Conservation (phyloP, 306 rosid genomes). For the Sophora flavescens region DNA sequence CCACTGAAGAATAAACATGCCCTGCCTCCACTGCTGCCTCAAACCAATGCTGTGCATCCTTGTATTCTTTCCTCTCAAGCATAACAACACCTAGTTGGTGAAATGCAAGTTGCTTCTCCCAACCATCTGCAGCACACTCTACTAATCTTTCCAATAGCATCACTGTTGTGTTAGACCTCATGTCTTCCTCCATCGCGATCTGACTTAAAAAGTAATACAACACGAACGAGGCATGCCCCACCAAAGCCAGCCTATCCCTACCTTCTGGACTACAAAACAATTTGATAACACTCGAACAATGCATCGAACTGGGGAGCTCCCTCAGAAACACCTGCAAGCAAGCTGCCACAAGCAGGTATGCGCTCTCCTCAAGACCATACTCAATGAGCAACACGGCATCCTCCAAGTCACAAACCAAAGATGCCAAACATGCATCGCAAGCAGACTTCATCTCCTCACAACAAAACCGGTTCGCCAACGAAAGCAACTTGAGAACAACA, state of each 20-base stretch:
- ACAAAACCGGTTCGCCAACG: slow-evolving; percentile 77
- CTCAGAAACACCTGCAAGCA: slow-evolving; percentile 87
- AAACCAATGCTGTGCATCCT: slow-evolving; percentile 82
- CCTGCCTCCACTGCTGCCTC: slow-evolving; percentile 75
- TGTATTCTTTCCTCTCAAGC: slow-evolving; percentile 83
- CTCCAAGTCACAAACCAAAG: slow-evolving; percentile 69
- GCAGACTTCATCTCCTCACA: slow-evolving; percentile 84
- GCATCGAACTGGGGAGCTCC: slow-evolving; percentile 77
- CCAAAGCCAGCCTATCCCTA: slow-evolving; percentile 65
- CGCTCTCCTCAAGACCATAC: slow-evolving; percentile 80
- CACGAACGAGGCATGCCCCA: slow-evolving; percentile 73
- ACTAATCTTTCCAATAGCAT: slow-evolving; percentile 87
- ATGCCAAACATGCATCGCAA: slow-evolving; percentile 76
- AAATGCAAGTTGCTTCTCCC: slow-evolving; percentile 84
- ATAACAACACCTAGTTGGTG: slow-evolving; percentile 85
- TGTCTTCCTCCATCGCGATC: slow-evolving; percentile 86
- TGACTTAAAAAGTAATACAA: slow-evolving; percentile 82
- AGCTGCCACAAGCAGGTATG: slow-evolving; percentile 80
- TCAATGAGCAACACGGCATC: slow-evolving; percentile 69
- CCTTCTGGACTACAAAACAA: slow-evolving; percentile 77
- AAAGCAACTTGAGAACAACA: slow-evolving; percentile 70
- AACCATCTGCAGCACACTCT: slow-evolving; percentile 71
- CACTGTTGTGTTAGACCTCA: slow-evolving; percentile 81
- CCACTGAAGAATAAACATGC: slow-evolving; percentile 77
- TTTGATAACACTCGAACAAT: slow-evolving; percentile 56